Conservation (phyloP, 1,139 yeast genomes). For the Taphrina wiesneri region DNA sequence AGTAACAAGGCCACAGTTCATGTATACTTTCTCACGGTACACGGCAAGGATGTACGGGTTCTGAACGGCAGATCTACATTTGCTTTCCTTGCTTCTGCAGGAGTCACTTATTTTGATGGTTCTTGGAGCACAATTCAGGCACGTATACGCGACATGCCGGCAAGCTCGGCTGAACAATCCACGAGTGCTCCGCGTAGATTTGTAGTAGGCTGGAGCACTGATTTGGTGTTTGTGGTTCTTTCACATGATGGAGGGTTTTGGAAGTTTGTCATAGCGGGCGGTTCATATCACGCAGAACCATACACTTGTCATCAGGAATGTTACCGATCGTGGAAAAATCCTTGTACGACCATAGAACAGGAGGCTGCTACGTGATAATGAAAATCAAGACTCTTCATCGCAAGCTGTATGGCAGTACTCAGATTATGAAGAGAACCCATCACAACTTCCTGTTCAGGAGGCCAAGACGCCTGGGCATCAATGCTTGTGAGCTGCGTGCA, state of each 20-base stretch:
- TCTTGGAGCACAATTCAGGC: neutral
- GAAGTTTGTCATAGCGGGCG: neutral
- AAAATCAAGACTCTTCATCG: too few species aligned
- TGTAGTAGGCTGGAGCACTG: neutral
- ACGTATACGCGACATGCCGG: neutral
- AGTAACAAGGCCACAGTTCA: constrained; percentile 15
- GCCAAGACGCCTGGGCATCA: too few species aligned
- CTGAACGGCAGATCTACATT: neutral
- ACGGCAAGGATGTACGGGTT: neutral
- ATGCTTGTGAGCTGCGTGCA: too few species aligned
- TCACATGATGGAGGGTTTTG: neutral
- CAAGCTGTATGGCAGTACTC: too few species aligned
- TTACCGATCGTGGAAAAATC: neutral
- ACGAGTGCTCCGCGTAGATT: neutral
- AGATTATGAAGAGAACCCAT: too few species aligned
- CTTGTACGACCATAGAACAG: neutral
- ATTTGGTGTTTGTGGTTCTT: neutral
- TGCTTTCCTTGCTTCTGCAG: neutral
- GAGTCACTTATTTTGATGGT: neutral
- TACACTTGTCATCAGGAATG: neutral
- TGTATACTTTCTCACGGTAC: neutral
- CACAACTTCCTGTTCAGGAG: too few species aligned
- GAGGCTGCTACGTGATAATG: too few species aligned
- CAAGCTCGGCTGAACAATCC: neutral
- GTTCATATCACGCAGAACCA: neutral